Evolutionary conservation across 768 basidiomycete species (phyloP).

Genomic region (Boletus subparvulus): DNA sequence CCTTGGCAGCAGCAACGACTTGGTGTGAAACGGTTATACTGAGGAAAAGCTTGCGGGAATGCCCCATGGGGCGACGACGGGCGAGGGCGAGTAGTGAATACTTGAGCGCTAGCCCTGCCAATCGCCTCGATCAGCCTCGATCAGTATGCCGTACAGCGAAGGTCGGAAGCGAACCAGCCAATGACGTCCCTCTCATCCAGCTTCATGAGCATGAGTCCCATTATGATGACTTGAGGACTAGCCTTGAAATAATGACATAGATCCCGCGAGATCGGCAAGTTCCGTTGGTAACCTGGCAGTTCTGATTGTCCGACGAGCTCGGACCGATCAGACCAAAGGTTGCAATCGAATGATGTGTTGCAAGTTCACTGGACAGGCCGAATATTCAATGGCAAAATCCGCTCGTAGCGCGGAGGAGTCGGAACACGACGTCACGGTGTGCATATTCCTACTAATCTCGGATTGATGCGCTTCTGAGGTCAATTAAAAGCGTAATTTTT

Average conservation of each 20-base stretch:
- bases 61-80: not conserved
- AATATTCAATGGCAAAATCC: not conserved
- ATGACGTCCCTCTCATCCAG: no score
- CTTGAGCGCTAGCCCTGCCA: no score
- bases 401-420: not conserved
- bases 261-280: not conserved
- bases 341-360: not conserved
- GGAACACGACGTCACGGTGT: not conserved
- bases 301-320: not conserved
- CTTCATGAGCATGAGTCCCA: no score
- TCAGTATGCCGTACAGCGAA: no score
- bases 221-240: no score
- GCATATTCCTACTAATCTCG: not conserved
- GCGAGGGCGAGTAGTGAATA: not conserved
- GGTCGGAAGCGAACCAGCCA: no score
- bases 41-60: not conserved
- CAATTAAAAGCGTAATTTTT: not conserved
- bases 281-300: not conserved
- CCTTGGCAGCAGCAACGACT: not conserved
- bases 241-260: no score
- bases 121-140: no score
- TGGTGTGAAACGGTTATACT: no score
- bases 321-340: not conserved
- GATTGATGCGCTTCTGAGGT: not conserved
- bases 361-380: not conserved